Conservation (phyloP, 2,329 filamentous ascomycete genomes). For the Colletotrichum tropicale region DNA sequence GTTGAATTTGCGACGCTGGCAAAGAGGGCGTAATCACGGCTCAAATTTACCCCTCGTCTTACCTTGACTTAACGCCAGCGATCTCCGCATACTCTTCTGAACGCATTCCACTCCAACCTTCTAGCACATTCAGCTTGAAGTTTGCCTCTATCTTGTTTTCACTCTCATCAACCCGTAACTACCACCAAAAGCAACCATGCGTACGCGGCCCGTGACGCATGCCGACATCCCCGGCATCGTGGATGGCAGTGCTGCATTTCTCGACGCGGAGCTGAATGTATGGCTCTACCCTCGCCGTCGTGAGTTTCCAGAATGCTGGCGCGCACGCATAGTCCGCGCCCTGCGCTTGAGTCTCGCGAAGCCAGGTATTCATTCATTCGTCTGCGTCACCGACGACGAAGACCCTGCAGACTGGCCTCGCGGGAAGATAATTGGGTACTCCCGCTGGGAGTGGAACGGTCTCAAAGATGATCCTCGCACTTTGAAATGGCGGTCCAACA, state of each 20-base stretch:
- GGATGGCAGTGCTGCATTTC: neutral
- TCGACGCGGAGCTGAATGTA: neutral
- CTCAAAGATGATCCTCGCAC: neutral
- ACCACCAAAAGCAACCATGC: neutral
- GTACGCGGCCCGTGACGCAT: neutral
- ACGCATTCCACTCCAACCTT: neutral
- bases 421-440: neutral
- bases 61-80: neutral
- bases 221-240: neutral
- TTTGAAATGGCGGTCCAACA: neutral
- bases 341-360: neutral
- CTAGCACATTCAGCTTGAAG: neutral
- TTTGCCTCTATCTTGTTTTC: neutral
- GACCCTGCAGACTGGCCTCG: neutral
- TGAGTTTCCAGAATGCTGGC: neutral
- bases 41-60: neutral
- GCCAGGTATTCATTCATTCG: neutral
- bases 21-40: neutral
- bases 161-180: rapidly evolving
- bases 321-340: neutral
- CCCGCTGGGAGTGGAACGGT: neutral
- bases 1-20: neutral
- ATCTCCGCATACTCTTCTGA: neutral
- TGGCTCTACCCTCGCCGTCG: neutral
- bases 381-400: neutral